Percentiles rank a stretch among this genome's conserved stretches.
Conservation (phyloP, 495 filamentous ascomycete species). For the Staphylotrichum tortipilum region DNA sequence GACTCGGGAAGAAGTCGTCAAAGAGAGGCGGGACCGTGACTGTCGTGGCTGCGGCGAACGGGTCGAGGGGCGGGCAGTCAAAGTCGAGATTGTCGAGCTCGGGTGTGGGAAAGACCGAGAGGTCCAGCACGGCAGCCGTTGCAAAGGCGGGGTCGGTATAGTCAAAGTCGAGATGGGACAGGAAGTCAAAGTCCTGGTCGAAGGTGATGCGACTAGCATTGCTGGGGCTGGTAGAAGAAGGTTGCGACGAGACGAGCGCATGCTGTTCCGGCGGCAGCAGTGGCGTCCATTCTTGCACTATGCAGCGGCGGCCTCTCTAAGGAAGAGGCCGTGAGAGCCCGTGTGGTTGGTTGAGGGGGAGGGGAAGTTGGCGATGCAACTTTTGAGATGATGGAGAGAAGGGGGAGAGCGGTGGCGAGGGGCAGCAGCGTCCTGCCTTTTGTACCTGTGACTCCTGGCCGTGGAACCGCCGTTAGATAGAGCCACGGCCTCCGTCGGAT, state of each 20-base stretch:
- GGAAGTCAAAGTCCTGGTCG: conserved; percentile 3
- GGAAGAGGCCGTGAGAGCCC: conserved; percentile 5
- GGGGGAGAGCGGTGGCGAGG: not conserved
- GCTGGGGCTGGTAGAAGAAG: conserved; percentile 11
- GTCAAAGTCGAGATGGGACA: conserved; percentile 2
- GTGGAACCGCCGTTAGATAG: no score
- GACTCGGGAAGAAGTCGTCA: not conserved
- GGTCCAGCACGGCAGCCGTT: not conserved
- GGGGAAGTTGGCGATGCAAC: not conserved
- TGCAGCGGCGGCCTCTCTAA: conserved; percentile 7
- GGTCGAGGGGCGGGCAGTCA: not conserved
- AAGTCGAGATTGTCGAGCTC: not conserved
- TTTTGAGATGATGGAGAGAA: not conserved
- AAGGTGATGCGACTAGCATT: not conserved
- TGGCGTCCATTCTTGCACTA: conserved; percentile 12
- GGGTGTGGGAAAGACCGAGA: not conserved
- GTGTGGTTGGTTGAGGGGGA: no score
- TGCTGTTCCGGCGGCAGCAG: not conserved
- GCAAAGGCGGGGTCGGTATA: not conserved
- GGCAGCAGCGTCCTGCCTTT: no score
- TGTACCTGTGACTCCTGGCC: no score
- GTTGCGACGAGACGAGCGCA: not conserved
- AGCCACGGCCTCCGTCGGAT: no score
- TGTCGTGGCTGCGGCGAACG: not conserved
- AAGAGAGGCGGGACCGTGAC: no score